Evolutionary conservation across 305 asterid genomes (phyloP).

Genomic region (Fraxinus dipetala): DNA sequence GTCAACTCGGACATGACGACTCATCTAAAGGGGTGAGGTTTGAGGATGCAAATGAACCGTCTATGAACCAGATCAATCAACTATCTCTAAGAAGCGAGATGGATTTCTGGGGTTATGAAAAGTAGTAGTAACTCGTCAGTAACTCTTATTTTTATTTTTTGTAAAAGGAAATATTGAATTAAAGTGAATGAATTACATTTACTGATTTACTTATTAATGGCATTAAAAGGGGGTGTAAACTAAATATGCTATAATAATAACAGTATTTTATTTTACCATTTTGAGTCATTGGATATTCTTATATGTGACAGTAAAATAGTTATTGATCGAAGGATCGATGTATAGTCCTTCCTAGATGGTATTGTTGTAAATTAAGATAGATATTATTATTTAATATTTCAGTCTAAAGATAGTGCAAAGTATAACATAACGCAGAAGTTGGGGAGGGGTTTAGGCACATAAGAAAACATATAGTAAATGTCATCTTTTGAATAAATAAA

Average conservation of each 20-base stretch:
- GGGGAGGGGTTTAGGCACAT: no score
- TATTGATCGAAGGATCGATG: no score
- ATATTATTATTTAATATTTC: no score
- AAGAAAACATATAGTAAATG: no score
- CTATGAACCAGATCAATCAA: slow-evolving; percentile 42
- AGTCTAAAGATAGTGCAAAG: no score
- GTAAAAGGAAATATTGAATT: neutral
- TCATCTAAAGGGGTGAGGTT: slow-evolving; percentile 36
- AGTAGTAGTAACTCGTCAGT: slow-evolving; percentile 26
- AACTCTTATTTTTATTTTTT: neutral
- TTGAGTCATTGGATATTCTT: no score
- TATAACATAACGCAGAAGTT: no score
- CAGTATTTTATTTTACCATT: neutral
- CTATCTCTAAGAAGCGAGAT: slow-evolving; percentile 55
- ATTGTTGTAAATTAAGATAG: no score
- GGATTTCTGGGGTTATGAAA: slow-evolving; percentile 77
- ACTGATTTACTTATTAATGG: neutral
- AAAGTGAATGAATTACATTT: neutral
- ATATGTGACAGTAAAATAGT: no score
- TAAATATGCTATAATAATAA: neutral
- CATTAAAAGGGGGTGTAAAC: neutral
- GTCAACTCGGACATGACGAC: slow-evolving; percentile 18
- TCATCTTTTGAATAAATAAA: no score
- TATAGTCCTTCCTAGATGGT: no score
- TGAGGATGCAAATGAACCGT: slow-evolving; percentile 28